These are phyloP conservation scores for Gamarada debralockiae DNA, from an alignment of 495 filamentous ascomycete species.

Conservation along the genomic window DNA sequence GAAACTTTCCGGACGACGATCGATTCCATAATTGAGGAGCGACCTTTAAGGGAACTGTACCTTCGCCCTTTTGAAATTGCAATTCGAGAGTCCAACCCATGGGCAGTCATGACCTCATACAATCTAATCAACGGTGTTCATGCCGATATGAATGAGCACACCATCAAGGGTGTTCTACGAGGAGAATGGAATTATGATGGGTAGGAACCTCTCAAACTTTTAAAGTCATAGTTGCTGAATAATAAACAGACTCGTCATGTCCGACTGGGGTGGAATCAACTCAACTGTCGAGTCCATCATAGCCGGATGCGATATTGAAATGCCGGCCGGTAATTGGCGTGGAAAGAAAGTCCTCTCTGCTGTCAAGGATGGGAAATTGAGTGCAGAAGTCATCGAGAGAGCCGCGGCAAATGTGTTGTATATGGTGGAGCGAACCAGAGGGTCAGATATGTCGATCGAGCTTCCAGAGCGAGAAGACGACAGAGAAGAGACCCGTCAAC, in stretches of 20 bases:
- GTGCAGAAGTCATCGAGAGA: conserved; percentile 39
- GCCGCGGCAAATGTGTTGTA: conserved; percentile 63
- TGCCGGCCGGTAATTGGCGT: conserved; percentile 71
- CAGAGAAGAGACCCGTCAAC: conserved; percentile 56
- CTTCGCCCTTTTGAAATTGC: conserved; percentile 80
- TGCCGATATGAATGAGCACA: conserved; percentile 67
- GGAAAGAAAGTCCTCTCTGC: conserved; percentile 62
- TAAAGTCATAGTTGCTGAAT: conserved; percentile 18
- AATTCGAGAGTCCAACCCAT: conserved; percentile 70
- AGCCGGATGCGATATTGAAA: conserved; percentile 74
- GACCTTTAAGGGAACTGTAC: conserved; percentile 77
- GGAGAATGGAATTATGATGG: conserved; percentile 74
- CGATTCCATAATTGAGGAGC: conserved; percentile 64
- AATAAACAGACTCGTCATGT: conserved; percentile 57
- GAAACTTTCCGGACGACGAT: conserved; percentile 76
- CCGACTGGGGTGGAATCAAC: conserved; percentile 71
- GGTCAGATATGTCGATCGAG: conserved; percentile 56
- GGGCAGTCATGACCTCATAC: conserved; percentile 83
- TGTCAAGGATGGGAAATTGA: conserved; percentile 57
- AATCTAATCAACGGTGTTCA: conserved; percentile 79
- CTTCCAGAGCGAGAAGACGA: conserved; percentile 60
- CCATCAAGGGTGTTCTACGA: conserved; percentile 68
- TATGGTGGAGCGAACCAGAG: conserved; percentile 60
- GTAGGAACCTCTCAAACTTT: conserved; percentile 31
- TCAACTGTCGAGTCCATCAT: conserved; percentile 67